phyloP scores from a whole-genome alignment of 768 basidiomycete genomes.

The Suillus subaureus region DNA sequence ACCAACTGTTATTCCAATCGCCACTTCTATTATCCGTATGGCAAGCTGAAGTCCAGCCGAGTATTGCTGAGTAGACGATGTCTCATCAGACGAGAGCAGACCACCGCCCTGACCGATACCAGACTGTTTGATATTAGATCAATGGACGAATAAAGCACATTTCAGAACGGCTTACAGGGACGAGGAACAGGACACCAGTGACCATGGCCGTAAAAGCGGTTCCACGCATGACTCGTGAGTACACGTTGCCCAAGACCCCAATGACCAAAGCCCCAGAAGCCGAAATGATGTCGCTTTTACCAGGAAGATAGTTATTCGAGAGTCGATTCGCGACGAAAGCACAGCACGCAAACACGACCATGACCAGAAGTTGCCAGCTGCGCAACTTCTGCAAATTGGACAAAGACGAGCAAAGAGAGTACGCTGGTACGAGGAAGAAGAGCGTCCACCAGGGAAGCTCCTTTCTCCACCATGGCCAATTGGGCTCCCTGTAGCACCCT shows the following conservation, averaged over 20 bases:
- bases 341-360: constrained; percentile 76
- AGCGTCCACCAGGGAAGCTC: constrained; percentile 83
- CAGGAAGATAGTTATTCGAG: constrained; percentile 60
- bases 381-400: constrained; percentile 74
- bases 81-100: constrained; percentile 50
- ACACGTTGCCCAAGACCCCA: constrained; percentile 80
- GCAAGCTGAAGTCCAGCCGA: constrained; percentile 80
- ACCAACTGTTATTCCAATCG: constrained; percentile 84
- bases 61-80: constrained; percentile 66
- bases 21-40: constrained; percentile 81
- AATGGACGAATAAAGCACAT: neutral
- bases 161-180: constrained; percentile 61
- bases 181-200: constrained; percentile 89
- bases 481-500: constrained; percentile 77
- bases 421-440: constrained; percentile 74
- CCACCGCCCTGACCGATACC: constrained; percentile 78
- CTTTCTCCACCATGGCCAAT: constrained; percentile 78
- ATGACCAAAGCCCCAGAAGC: constrained; percentile 79
- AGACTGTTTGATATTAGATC: constrained; percentile 47
- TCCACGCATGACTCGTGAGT: constrained; percentile 72
- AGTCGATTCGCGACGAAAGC: constrained; percentile 72
- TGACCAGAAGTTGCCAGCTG: constrained; percentile 69
- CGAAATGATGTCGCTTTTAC: constrained; percentile 72
- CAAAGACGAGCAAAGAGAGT: constrained; percentile 73
- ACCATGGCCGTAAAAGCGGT: constrained; percentile 92